Conservation (phyloP, 1,284 basidiomycete species). For the Boletus smithii region DNA sequence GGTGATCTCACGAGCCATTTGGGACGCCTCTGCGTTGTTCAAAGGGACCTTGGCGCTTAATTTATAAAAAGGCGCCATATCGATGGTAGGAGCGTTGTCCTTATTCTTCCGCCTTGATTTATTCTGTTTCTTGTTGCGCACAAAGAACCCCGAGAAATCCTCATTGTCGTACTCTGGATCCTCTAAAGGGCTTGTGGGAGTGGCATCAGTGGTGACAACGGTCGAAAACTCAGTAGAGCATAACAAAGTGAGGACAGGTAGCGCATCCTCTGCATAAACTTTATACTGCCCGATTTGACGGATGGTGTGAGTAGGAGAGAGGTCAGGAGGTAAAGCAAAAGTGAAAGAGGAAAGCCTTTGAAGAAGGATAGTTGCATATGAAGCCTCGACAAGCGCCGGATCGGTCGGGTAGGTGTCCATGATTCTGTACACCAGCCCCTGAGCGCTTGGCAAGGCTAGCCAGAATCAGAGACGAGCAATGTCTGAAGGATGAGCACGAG, state of each 20-base stretch:
- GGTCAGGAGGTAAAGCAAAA: constrained; percentile 21
- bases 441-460: constrained; percentile 18
- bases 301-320: constrained; percentile 10
- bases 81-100: constrained; percentile 9
- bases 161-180: constrained; percentile 5
- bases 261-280: constrained; percentile 21
- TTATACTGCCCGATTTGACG: constrained; percentile 19
- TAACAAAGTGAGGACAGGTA: constrained; percentile 18
- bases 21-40: constrained; percentile 21
- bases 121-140: constrained; percentile 21
- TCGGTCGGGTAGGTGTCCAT: constrained; percentile 23
- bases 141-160: constrained; percentile 1
- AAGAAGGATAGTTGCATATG: constrained; percentile 17
- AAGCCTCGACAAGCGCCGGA: constrained; percentile 14
- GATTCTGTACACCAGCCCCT: constrained; percentile 16
- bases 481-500: not conserved
- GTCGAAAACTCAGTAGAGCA: constrained; percentile 15
- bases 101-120: constrained; percentile 15
- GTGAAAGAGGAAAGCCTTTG: constrained; percentile 18
- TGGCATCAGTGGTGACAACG: not conserved
- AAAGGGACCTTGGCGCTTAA: constrained; percentile 28
- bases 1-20: constrained; percentile 22
- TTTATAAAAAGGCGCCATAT: constrained; percentile 28
- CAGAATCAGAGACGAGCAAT: not conserved
- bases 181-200: not conserved